phyloP scores from a whole-genome alignment of 768 basidiomycete species.

The Coprinopsis marcescibilis region DNA sequence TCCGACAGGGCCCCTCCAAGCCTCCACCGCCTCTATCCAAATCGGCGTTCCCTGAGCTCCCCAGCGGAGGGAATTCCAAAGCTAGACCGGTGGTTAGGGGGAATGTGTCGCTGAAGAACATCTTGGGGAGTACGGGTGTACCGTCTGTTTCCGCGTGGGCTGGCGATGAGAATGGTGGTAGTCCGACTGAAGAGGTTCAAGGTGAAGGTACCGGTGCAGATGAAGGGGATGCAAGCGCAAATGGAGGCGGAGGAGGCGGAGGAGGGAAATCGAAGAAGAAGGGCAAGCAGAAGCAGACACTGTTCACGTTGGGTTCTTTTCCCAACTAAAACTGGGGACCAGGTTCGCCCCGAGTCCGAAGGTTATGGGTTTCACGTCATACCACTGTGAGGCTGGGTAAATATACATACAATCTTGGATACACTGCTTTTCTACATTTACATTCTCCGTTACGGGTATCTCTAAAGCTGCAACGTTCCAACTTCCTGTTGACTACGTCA shows the following conservation, averaged over 20 bases:
- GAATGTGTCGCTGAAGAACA: conserved; percentile 62
- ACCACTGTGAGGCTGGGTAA: no score
- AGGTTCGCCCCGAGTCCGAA: no score
- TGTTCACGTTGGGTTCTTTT: conserved; percentile 62
- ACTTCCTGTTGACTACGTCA: no score
- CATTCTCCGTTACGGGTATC: no score
- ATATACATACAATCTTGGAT: no score
- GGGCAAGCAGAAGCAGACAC: conserved; percentile 78
- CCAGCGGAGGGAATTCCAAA: conserved; percentile 33
- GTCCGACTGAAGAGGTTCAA: conserved; percentile 21
- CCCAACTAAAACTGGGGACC: conserved; percentile 26
- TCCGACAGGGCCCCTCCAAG: conserved; percentile 9
- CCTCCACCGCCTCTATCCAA: conserved; percentile 45
- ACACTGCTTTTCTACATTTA: no score
- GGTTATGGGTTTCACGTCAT: no score
- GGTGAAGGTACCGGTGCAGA: conserved; percentile 25
- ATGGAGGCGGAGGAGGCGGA: conserved; percentile 22
- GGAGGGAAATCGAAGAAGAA: conserved; percentile 64
- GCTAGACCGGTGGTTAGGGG: conserved; percentile 49
- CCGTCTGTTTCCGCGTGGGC: conserved; percentile 40
- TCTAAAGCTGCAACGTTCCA: no score
- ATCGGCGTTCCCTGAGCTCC: conserved; percentile 67
- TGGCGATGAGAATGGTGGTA: conserved; percentile 13
- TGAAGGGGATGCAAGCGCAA: conserved; percentile 48
- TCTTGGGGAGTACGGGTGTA: conserved; percentile 44